Percentiles rank a stretch among this genome's conserved stretches.
Evolutionary conservation across 441 rosid genomes (phyloP).

Genomic region (Lepidium campestre): DNA sequence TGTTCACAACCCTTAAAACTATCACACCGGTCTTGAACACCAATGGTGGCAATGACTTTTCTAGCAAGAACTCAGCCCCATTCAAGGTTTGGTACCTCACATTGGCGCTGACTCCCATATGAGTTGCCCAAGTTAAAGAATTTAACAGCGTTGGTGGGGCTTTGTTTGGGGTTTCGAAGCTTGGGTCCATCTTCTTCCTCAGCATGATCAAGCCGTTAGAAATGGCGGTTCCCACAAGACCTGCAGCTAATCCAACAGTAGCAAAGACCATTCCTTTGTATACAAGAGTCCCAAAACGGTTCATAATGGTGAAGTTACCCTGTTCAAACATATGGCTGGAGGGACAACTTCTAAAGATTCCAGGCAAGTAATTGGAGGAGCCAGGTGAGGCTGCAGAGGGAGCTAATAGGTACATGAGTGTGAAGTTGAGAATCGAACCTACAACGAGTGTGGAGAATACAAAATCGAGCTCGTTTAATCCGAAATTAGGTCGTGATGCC

Average conservation of each 20-base stretch:
- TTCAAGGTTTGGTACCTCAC: slow-evolving; percentile 86
- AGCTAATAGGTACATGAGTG: slow-evolving; percentile 88
- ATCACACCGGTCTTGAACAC: slow-evolving; percentile 81
- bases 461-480: slow-evolving; percentile 86
- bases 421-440: slow-evolving; percentile 83
- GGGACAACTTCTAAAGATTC: slow-evolving; percentile 68
- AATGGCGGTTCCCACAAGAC: slow-evolving; percentile 82
- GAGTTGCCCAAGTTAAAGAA: slow-evolving; percentile 87
- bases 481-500: slow-evolving; percentile 96
- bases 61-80: slow-evolving; percentile 73
- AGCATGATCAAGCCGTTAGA: slow-evolving; percentile 72
- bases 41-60: slow-evolving; percentile 41
- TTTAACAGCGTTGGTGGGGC: slow-evolving; percentile 84
- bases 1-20: slow-evolving; percentile 70
- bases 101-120: slow-evolving; percentile 94
- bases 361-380: slow-evolving; percentile 23
- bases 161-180: slow-evolving; percentile 81
- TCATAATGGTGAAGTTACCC: slow-evolving; percentile 46
- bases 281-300: slow-evolving; percentile 38
- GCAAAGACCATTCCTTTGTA: slow-evolving; percentile 33
- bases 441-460: slow-evolving; percentile 91
- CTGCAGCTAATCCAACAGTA: slow-evolving; percentile 63
- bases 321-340: slow-evolving; percentile 72
- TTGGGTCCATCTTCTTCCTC: slow-evolving; percentile 97
- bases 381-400: slow-evolving; percentile 41